phyloP scores from a whole-genome alignment of 2,329 filamentous ascomycete genomes.

The Xylogone sp. region DNA sequence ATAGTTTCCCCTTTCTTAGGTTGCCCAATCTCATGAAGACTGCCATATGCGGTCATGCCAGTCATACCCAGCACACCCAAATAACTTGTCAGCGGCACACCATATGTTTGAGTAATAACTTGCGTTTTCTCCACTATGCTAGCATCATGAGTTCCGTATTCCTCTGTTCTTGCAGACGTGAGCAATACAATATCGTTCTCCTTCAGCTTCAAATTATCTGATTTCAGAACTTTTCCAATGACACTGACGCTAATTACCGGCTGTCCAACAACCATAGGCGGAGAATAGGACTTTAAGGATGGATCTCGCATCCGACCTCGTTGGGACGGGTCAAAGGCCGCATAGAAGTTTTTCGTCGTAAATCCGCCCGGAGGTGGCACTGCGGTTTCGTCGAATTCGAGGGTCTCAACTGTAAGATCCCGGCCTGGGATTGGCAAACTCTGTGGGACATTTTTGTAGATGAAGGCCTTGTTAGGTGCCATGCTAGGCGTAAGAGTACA shows the following conservation, averaged over 20 bases:
- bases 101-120: conserved; percentile 66
- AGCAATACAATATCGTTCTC: conserved; percentile 64
- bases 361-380: conserved; percentile 62
- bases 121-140: conserved; percentile 35
- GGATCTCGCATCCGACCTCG: conserved; percentile 72
- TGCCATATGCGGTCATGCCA: conserved; percentile 70
- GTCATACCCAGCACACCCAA: conserved; percentile 76
- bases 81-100: conserved; percentile 63
- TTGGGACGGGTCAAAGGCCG: conserved; percentile 81
- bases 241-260: conserved; percentile 62
- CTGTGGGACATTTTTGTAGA: conserved; percentile 67
- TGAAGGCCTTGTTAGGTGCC: conserved; percentile 65
- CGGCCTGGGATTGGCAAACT: conserved; percentile 67
- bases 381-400: conserved; percentile 61
- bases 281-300: conserved; percentile 61
- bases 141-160: conserved; percentile 59
- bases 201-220: conserved; percentile 58
- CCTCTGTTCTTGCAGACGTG: conserved; percentile 57
- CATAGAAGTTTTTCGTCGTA: conserved; percentile 65
- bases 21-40: conserved; percentile 67
- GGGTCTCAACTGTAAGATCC: conserved; percentile 64
- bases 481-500: too few relatives aligned
- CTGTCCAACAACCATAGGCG: conserved; percentile 56
- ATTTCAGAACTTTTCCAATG: conserved; percentile 69
- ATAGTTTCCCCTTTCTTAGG: conserved; percentile 75